A percentile compares a stretch with the other conserved stretches of the same genome.
Evolutionary conservation across 2,329 filamentous ascomycete species (phyloP).

Genomic region (Stagonosporopsis rhizophila): DNA sequence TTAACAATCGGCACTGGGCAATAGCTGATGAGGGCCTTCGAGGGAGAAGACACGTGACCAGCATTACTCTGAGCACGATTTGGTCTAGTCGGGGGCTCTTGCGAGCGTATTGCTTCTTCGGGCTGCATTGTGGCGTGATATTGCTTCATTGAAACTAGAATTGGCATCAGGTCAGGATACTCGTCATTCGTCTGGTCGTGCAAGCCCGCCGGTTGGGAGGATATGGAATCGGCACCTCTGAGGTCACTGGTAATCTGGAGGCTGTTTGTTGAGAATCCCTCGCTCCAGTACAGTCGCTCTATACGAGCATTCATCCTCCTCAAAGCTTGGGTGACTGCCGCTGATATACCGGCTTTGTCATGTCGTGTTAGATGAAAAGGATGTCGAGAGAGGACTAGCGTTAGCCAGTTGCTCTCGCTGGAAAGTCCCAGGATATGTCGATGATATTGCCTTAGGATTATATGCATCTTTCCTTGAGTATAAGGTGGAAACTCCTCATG

Average conservation of each 20-base stretch:
- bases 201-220: not conserved
- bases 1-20: not conserved
- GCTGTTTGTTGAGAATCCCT: no score
- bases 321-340: slow-evolving; percentile 4
- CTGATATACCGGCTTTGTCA: not conserved
- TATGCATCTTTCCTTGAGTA: not conserved
- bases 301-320: not conserved
- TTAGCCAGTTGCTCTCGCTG: not conserved
- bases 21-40: not conserved
- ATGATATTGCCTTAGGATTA: not conserved
- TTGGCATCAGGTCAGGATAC: not conserved
- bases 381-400: slow-evolving; percentile 1
- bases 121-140: not conserved
- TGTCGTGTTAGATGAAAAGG: not conserved
- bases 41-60: not conserved
- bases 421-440: not conserved
- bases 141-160: not conserved
- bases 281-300: not conserved
- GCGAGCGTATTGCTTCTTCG: not conserved
- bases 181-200: not conserved
- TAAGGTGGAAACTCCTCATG: not conserved
- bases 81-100: not conserved
- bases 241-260: not conserved
- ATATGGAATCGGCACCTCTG: not conserved
- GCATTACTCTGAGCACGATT: no score